phyloP scores from a whole-genome alignment of 441 rosid genomes.

The Manihot esculenta region DNA sequence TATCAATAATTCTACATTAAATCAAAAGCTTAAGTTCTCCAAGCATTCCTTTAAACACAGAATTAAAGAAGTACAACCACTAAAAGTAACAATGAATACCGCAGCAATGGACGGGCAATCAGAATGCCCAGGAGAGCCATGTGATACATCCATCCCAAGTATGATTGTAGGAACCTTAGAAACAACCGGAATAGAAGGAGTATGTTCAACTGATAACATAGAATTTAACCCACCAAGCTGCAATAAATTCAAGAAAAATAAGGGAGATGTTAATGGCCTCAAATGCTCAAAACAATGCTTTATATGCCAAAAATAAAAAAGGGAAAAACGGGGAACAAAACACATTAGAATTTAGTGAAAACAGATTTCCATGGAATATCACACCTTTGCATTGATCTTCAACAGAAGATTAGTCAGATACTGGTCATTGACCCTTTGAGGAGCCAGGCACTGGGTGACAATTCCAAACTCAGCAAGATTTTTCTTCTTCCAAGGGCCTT shows the following conservation, averaged over 20 bases:
- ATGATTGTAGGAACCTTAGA: conserved; percentile 71
- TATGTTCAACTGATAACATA: conserved; percentile 50
- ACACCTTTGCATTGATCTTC: conserved; percentile 56
- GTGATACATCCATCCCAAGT: conserved; percentile 80
- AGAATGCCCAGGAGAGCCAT: conserved; percentile 76
- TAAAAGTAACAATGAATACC: conserved; percentile 29
- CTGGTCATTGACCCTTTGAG: conserved; percentile 59
- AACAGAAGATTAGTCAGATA: conserved; percentile 65
- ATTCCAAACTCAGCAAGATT: conserved; percentile 68
- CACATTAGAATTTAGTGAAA: conserved; percentile 9
- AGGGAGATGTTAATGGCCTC: not conserved
- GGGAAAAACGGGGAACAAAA: not conserved
- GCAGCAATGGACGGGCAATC: conserved; percentile 82
- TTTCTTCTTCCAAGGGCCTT: conserved; percentile 84
- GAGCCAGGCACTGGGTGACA: conserved; percentile 78
- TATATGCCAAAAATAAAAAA: not conserved
- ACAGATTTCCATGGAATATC: not conserved
- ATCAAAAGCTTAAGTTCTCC: not conserved
- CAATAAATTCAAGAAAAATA: not conserved
- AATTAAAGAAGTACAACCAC: not conserved
- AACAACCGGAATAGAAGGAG: conserved; percentile 54
- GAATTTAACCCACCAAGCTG: conserved; percentile 85
- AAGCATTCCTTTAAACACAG: not conserved
- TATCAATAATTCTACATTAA: not conserved
- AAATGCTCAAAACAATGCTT: not conserved